phyloP scores from a whole-genome alignment of 108 stramenopile species.

The Skeletonema menzelii region DNA sequence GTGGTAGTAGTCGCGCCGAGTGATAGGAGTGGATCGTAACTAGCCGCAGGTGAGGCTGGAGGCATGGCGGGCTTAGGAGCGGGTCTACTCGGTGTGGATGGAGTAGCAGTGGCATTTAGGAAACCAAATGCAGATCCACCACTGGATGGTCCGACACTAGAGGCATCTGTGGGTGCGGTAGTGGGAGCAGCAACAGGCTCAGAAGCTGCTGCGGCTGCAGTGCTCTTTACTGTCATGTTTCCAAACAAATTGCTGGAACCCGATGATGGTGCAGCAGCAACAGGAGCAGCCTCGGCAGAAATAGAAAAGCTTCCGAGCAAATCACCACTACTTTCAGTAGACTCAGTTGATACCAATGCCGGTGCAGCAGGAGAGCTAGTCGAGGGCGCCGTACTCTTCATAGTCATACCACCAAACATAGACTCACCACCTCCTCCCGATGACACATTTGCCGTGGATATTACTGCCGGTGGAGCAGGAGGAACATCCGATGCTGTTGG shows the following conservation, averaged over 20 bases:
- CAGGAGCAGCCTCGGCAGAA: constrained; percentile 1
- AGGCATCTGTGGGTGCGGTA: not conserved
- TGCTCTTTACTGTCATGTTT: constrained; percentile 44
- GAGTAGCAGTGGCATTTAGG: constrained; percentile 50
- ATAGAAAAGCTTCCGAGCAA: constrained; percentile 31
- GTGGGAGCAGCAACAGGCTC: constrained; percentile 8
- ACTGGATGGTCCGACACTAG: constrained; percentile 16
- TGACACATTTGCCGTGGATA: constrained; percentile 17
- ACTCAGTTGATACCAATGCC: constrained; percentile 11
- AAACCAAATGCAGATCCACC: constrained; percentile 79
- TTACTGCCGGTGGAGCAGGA: constrained; percentile 11
- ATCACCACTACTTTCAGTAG: constrained; percentile 32
- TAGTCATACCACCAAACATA: constrained; percentile 65
- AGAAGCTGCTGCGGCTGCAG: constrained; percentile 5
- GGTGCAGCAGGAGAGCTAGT: constrained; percentile 21
- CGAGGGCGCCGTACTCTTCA: constrained; percentile 34
- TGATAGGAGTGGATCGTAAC: constrained; percentile 62
- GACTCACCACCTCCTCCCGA: constrained; percentile 14
- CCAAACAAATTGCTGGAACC: constrained; percentile 51
- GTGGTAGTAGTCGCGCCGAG: not conserved
- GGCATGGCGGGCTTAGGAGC: constrained; percentile 3
- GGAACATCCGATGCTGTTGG: constrained; percentile 7
- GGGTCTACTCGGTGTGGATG: not conserved
- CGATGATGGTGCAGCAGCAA: constrained; percentile 19
- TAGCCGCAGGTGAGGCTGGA: constrained; percentile 16